Base-by-base conservation (phyloP, 2,329 filamentous ascomycete species). In the Fusarium sp. region DNA sequence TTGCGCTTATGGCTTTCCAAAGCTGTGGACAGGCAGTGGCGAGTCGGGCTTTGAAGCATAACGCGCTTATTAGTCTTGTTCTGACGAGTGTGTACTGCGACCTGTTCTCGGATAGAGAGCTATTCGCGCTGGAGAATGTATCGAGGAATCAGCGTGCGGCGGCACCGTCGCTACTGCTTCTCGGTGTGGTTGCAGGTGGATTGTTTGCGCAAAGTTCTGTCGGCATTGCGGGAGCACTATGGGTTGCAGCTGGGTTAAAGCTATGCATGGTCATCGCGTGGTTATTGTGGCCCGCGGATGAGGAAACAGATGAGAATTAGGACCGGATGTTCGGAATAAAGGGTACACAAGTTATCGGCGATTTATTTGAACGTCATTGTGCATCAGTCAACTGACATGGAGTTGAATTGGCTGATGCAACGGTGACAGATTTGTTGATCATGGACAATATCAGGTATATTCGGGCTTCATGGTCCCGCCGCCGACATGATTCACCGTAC, bases 51-150 rank as follows among this genome's bases (percentile, higher is more conserved):
- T 79, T 95, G 64, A 86, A 89, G 70, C 91, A 90, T 71, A 89
- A 88, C 59, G 88, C 89, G 2, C 80, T 95, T 24, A 94, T 92
- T 0, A 94, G 91, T 65, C 91, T 94, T 9, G 92, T 94, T 8
- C 80, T 96, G 69, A 95, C 93, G 2, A 94, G 91, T 75, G 89
- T 92, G 62, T 95, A 94, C 80, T 94, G 92, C 75, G 93, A 95
- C 76, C 76, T 95, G 21, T 93, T 93, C 71, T 91, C 89, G 2
- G 91, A 94, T 60, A 78, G 80, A 49, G 77, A 84, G 33, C 72
- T 88, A 9, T 84, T 88, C 34, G 57, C 76, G 2, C 38, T 75
- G 7, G 68, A 76, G 28, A 88, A 88, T 62, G 76, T 77, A 7
- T 82, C 86, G 75, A 76, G 86, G 42, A 87, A 88, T 67, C 81